A percentile compares a stretch with the other conserved stretches of the same genome.
phyloP scores from a whole-genome alignment of 495 filamentous ascomycete genomes.

The Aspergillus olivimuriae region DNA sequence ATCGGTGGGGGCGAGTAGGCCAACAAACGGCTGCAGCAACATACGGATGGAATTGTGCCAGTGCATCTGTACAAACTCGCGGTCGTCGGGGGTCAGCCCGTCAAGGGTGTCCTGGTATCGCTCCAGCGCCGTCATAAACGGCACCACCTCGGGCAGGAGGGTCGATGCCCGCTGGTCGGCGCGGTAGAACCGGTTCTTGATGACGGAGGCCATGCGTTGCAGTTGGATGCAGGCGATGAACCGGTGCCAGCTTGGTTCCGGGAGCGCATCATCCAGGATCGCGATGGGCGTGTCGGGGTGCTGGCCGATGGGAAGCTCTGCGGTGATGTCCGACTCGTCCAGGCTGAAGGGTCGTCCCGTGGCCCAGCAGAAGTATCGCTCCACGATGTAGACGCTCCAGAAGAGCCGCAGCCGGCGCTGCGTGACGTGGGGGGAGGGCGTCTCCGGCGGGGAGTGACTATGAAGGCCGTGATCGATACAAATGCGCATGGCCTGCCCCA shows the following conservation, averaged over 20 bases:
- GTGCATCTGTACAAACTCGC: slow-evolving; percentile 35
- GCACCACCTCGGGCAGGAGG: slow-evolving; percentile 23
- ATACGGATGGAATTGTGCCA: slow-evolving; percentile 35
- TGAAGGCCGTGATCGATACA: slow-evolving; percentile 38
- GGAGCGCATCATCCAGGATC: background rate
- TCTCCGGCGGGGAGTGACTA: slow-evolving; percentile 17
- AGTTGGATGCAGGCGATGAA: slow-evolving; percentile 31
- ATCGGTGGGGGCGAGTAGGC: slow-evolving; percentile 24
- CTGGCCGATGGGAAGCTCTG: slow-evolving; percentile 10
- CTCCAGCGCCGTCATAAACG: slow-evolving; percentile 24
- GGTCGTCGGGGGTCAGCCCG: slow-evolving; percentile 18
- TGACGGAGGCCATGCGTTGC: slow-evolving; percentile 32
- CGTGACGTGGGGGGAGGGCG: slow-evolving; percentile 20
- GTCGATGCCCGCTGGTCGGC: slow-evolving; percentile 24
- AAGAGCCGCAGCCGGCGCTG: slow-evolving; percentile 31
- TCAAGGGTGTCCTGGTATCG: slow-evolving; percentile 25
- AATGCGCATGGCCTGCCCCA: slow-evolving; percentile 36
- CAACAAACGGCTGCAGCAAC: slow-evolving; percentile 35
- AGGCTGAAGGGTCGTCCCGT: slow-evolving; percentile 36
- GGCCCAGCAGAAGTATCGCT: slow-evolving; percentile 31
- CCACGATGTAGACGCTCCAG: slow-evolving; percentile 38
- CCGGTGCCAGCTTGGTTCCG: slow-evolving; percentile 8
- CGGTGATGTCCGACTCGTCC: slow-evolving; percentile 35
- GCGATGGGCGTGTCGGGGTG: background rate
- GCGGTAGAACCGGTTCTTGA: slow-evolving; percentile 34